Base-by-base conservation (phyloP, 768 basidiomycete genomes). In the Pleurotus eryngii region DNA sequence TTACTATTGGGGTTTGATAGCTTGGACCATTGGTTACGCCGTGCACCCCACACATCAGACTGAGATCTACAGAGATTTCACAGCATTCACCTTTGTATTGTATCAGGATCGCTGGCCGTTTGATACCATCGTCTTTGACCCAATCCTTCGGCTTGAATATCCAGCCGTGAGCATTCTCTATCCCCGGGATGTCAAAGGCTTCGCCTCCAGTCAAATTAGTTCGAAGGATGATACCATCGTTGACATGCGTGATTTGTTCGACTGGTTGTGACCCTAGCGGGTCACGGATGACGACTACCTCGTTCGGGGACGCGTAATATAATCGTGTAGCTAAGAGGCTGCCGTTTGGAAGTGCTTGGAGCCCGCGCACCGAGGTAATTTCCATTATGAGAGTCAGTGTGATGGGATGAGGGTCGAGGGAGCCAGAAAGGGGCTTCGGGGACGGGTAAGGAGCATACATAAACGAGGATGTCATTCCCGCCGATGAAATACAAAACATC, bases 1-100 rank as follows among this genome's bases (percentile, higher is more conserved):
- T 39, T 14, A 51, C 49, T 30, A 51, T 51, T 51, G 15, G 49
- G 49, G 17, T 51, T 51, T 6, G 49, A 51, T 26, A 51, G 49
- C 20, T 51, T 51, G 17, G 30, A 35, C 49, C 49, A 51, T 22
- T 51, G 49, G 17, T 14, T 37, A 14, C n/a, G 11, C 49, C 49
- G 39, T 37, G 30, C 30, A 30, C 49, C n/a, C 11, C n/a, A 9
- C 14, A 17, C 42, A 45, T 17, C 14, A 22, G 20, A 11, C 42
- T 15, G 47, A 26, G 7, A 20, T 22, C 15, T 48, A 27, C 15
- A 18, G 7, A 15, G 9, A 18, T 15, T 20, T 48, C 8, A 26
- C 14, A 27, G 15, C 5, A 20, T 2, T 15, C 14, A 51, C 49
- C 49, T 18, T 22, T 14, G 22, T 35, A 37, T 39, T 27, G 30